Evolutionary conservation across 2,329 filamentous ascomycete genomes (phyloP).

Genomic region (Sporothrix sp.): DNA sequence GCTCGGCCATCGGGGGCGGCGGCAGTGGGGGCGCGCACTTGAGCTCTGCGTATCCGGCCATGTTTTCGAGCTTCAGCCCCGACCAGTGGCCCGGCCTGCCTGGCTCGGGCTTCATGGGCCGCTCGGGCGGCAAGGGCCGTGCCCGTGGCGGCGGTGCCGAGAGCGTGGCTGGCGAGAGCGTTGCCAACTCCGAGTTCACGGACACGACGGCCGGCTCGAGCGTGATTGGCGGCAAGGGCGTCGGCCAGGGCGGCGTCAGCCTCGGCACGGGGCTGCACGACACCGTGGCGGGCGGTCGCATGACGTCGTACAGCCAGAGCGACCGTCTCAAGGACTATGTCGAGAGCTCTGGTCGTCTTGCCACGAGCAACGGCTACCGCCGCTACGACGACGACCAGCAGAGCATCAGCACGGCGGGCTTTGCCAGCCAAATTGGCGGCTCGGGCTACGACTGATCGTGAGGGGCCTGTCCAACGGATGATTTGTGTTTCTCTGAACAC

Average conservation of each 20-base stretch:
- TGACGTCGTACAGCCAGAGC: slow-evolving; percentile 61
- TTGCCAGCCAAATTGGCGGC: slow-evolving; percentile 82
- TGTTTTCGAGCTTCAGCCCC: slow-evolving; percentile 86
- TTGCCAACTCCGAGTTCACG: slow-evolving; percentile 82
- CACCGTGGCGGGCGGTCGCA: slow-evolving; percentile 54
- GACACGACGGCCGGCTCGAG: slow-evolving; percentile 61
- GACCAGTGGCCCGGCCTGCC: slow-evolving; percentile 81
- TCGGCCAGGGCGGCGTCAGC: slow-evolving; percentile 79
- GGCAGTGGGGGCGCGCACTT: slow-evolving; percentile 55
- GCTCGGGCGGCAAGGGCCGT: slow-evolving; percentile 55
- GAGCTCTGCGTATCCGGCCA: slow-evolving; percentile 74
- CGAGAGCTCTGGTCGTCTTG: slow-evolving; percentile 67
- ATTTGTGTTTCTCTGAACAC: too few relatives aligned
- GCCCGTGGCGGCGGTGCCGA: slow-evolving; percentile 49
- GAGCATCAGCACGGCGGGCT: slow-evolving; percentile 90
- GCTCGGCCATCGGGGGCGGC: slow-evolving; percentile 78
- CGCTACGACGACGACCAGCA: slow-evolving; percentile 85
- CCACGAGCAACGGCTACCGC: slow-evolving; percentile 58
- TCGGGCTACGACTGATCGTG: slow-evolving; percentile 40
- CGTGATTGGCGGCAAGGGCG: slow-evolving; percentile 63
- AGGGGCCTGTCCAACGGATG: not conserved
- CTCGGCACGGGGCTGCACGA: slow-evolving; percentile 71
- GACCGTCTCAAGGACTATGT: slow-evolving; percentile 93
- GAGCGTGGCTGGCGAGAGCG: slow-evolving; percentile 84
- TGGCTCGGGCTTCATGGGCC: slow-evolving; percentile 48